Evolutionary conservation across 768 basidiomycete species (phyloP).

Genomic region (Podaxis rugospora): DNA sequence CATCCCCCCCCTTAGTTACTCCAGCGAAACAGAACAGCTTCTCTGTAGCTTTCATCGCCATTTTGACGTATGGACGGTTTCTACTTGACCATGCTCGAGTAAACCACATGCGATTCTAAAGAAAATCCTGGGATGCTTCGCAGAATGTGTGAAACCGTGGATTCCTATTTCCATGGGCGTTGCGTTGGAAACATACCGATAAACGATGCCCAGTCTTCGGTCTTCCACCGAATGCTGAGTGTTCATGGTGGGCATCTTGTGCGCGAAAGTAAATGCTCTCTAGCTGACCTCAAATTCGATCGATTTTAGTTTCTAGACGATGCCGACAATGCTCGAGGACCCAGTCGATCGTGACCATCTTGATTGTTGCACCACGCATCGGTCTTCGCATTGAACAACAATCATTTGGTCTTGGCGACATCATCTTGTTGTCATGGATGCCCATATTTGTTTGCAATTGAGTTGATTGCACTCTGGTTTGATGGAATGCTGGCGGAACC

Average conservation of each 20-base stretch:
- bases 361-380: too few relatives aligned
- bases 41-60: not conserved
- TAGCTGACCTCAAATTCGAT: too few relatives aligned
- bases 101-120: not conserved
- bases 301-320: not conserved
- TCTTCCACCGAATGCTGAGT: too few relatives aligned
- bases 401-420: not conserved
- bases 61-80: not conserved
- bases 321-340: not conserved
- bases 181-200: not conserved
- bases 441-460: slow-evolving; percentile 6
- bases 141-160: not conserved
- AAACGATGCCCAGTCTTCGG: too few relatives aligned
- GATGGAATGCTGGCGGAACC: not conserved
- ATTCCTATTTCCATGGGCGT: not conserved
- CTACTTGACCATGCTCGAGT: not conserved
- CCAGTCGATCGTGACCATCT: not conserved
- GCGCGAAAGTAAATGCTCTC: too few relatives aligned
- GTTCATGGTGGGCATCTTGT: too few relatives aligned
- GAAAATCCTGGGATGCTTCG: not conserved
- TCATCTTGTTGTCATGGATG: not conserved
- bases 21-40: not conserved
- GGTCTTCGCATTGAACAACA: not conserved
- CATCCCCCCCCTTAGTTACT: not conserved
- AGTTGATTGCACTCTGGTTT: not conserved